These are phyloP conservation scores for Globisporangium polare DNA, from an alignment of 352 stramenopile genomes.

Conservation along the genomic window DNA sequence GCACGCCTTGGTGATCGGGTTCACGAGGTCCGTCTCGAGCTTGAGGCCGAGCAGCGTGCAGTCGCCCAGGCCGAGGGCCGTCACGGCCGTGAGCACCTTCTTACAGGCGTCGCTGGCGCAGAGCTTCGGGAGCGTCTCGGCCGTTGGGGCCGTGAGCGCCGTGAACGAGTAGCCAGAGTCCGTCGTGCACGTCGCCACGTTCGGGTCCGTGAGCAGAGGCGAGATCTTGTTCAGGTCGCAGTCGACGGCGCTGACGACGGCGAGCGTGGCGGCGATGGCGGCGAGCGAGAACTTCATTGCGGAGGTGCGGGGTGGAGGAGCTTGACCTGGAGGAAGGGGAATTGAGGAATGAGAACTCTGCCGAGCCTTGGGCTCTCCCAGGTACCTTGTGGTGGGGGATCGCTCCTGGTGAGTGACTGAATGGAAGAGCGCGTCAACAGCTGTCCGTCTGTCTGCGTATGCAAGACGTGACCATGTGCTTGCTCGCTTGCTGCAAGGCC, in stretches of 20 bases:
- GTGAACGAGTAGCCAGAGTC: constrained; percentile 31
- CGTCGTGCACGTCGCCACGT: constrained; percentile 21
- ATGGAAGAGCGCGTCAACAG: no score
- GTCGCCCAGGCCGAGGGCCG: constrained; percentile 20
- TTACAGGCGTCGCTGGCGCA: constrained; percentile 27
- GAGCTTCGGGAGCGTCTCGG: constrained; percentile 20
- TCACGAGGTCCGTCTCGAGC: no score
- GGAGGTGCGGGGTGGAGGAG: constrained; percentile 2
- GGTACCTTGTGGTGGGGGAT: no score
- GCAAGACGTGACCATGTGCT: no score
- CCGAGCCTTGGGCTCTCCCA: no score
- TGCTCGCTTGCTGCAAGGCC: no score
- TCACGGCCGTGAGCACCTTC: constrained; percentile 23
- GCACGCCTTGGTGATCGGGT: no score
- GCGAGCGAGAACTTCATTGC: constrained; percentile 28
- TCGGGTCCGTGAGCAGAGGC: constrained; percentile 12
- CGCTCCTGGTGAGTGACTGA: no score
- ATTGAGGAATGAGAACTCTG: not conserved
- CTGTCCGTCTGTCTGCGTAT: no score
- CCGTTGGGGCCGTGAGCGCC: constrained; percentile 19
- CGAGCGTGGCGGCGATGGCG: constrained; percentile 15
- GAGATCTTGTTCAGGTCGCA: constrained; percentile 25
- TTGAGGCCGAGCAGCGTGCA: not conserved
- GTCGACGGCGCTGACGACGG: constrained; percentile 17
- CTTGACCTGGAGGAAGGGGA: constrained; percentile 5